These are phyloP conservation scores for Ceratocystis albifundus DNA, from an alignment of 2,329 filamentous ascomycete genomes.

Conservation along the genomic window DNA sequence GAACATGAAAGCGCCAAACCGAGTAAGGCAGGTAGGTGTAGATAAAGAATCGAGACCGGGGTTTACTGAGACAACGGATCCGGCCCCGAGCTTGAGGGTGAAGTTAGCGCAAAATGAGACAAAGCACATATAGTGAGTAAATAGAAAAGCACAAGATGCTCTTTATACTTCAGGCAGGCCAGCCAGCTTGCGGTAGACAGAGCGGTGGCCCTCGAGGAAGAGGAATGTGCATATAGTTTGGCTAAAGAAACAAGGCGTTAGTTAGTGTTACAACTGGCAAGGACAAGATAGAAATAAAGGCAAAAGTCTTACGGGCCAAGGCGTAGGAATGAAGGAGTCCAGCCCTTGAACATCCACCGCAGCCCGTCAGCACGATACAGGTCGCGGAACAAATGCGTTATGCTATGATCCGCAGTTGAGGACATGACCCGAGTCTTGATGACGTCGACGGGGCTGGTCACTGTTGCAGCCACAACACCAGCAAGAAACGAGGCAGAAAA, in stretches of 20 bases:
- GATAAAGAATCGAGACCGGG: background rate
- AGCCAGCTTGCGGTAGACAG: slow-evolving; percentile 51
- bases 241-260: slow-evolving; percentile 29
- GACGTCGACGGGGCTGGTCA: slow-evolving; percentile 77
- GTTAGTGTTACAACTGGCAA: background rate
- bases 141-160: slow-evolving; percentile 19
- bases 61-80: slow-evolving; percentile 6
- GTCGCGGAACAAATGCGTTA: slow-evolving; percentile 51
- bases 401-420: slow-evolving; percentile 39
- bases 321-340: slow-evolving; percentile 64
- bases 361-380: slow-evolving; percentile 61
- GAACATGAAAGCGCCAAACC: slow-evolving; percentile 12
- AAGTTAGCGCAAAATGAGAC: slow-evolving; percentile 24
- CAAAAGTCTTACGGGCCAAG: slow-evolving; percentile 46
- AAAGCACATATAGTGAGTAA: slow-evolving; percentile 26
- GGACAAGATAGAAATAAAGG: background rate
- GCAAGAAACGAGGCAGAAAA: slow-evolving; percentile 67
- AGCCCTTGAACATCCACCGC: slow-evolving; percentile 79
- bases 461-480: slow-evolving; percentile 71
- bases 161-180: slow-evolving; percentile 32
- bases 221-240: slow-evolving; percentile 82
- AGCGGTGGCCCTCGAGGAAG: slow-evolving; percentile 79
- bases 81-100: background rate
- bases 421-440: slow-evolving; percentile 86
- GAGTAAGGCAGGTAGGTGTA: background rate